Evolutionary conservation across 2,329 filamentous ascomycete genomes (phyloP).

Genomic region (Cladosporium sp.): DNA sequence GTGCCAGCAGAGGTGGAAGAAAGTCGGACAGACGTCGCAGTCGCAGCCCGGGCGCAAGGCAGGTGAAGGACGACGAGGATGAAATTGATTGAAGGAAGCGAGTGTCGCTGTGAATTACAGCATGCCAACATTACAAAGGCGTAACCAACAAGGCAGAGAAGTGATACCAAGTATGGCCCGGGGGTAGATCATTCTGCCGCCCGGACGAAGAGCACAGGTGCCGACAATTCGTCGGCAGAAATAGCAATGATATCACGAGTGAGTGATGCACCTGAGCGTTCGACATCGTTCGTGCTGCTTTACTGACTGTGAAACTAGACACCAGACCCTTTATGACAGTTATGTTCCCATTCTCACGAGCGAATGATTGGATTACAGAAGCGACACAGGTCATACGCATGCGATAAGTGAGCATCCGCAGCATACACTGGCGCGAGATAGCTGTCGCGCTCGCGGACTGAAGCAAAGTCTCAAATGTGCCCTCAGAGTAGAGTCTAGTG

Average conservation of each 20-base stretch:
- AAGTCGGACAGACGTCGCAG: conserved; percentile 37
- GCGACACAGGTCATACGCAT: no score
- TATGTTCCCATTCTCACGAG: no score
- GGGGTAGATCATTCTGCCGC: neutral
- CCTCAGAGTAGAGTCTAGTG: no score
- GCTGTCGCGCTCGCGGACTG: no score
- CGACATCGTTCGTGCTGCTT: neutral
- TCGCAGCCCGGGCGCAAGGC: conserved; percentile 40
- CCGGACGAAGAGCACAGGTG: neutral
- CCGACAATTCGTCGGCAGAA: conserved; percentile 8
- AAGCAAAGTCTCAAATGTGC: no score
- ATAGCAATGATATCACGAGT: conserved; percentile 5
- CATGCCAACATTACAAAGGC: no score
- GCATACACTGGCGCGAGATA: no score
- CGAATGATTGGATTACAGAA: no score
- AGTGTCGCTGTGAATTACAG: neutral
- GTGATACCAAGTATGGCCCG: neutral
- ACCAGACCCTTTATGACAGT: neutral
- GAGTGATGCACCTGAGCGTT: neutral
- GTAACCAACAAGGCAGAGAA: no score
- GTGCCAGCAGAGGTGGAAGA: conserved; percentile 28
- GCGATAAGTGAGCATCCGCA: no score
- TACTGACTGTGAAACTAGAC: neutral
- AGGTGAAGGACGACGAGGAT: conserved; percentile 24
- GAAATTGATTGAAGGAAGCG: conserved; percentile 9